Evolutionary conservation across 805 yeast genomes (phyloP), one percentile per base, ranked within the genome.

Genomic region (Wickerhamiella dianesei): DNA sequence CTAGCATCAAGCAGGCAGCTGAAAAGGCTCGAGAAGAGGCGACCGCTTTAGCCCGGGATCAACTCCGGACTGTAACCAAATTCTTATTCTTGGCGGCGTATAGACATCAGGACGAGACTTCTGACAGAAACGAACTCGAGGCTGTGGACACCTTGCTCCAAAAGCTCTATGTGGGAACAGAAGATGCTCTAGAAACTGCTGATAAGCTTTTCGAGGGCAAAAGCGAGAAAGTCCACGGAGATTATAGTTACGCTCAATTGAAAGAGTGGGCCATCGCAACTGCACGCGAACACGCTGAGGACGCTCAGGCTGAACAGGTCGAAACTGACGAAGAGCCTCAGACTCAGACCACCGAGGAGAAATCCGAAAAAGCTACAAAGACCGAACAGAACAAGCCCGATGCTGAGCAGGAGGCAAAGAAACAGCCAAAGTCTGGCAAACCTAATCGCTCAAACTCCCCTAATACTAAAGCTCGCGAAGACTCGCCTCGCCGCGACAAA

Each of bases 81-180:
- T 65, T 64, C 49, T 49, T 64, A 44, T 53, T 64, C 32, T 56
- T 58, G 14, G 66, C 64, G 8, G 59, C 66, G 21, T 50, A 57
- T 55, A 60, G 58, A 52, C 55, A 65, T n/a, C 61, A 59, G 45
- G 44, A 37, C 16, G 32, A 21, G 35, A 19, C 41, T 12, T 37
- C 48, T 13, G 47, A 53, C 39, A 43, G 53, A 3, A 53, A 53
- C 9, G 62, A 59, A 45, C 47, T 52, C 3, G 51, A 48, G 3
- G 64, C 64, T 3, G 51, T 64, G 36, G 65, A 63, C 49, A 48
- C 47, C 20, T 49, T 65, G 45, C 51, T 64, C 42, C 56, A 53
- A 32, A 40, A 47, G 42, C 53, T 64, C 14, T 64, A 64, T 43
- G 44, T 43, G 2, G 67, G 64, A 12, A 64, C 64, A 39, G 65